These are phyloP conservation scores for Cryphonectria naterciae DNA, from an alignment of 2,329 filamentous ascomycete species.

Conservation along the genomic window DNA sequence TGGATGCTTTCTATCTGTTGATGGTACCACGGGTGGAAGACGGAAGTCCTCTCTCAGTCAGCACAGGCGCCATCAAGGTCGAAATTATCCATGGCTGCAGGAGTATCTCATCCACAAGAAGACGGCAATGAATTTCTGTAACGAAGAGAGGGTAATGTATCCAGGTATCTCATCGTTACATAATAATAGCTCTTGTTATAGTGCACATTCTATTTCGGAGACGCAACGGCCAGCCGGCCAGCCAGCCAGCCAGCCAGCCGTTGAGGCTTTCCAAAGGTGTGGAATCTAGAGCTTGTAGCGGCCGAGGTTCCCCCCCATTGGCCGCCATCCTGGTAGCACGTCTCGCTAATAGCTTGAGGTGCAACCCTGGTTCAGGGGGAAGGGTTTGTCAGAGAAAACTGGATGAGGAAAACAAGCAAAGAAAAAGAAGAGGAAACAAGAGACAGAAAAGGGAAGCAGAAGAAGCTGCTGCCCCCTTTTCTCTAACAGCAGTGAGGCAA, in stretches of 20 bases:
- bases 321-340: neutral
- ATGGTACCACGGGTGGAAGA: too few species aligned
- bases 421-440: neutral
- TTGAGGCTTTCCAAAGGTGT: neutral
- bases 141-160: neutral
- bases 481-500: neutral
- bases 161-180: too few species aligned
- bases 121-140: neutral
- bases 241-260: neutral
- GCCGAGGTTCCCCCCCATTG: neutral
- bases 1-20: neutral
- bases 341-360: neutral
- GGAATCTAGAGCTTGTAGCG: neutral
- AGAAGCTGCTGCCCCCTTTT: neutral
- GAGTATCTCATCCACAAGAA: too few species aligned
- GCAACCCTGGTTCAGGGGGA: slow-evolving; percentile 22
- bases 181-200: too few species aligned
- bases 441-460: neutral
- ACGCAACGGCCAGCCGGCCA: too few species aligned
- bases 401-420: neutral
- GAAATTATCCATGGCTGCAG: too few species aligned
- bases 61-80: neutral
- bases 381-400: neutral
- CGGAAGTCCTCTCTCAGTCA: too few species aligned
- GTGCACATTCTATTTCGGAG: too few species aligned